These are phyloP conservation scores for Ustulina deusta DNA, from an alignment of 2,329 filamentous ascomycete species.

Conservation along the genomic window DNA sequence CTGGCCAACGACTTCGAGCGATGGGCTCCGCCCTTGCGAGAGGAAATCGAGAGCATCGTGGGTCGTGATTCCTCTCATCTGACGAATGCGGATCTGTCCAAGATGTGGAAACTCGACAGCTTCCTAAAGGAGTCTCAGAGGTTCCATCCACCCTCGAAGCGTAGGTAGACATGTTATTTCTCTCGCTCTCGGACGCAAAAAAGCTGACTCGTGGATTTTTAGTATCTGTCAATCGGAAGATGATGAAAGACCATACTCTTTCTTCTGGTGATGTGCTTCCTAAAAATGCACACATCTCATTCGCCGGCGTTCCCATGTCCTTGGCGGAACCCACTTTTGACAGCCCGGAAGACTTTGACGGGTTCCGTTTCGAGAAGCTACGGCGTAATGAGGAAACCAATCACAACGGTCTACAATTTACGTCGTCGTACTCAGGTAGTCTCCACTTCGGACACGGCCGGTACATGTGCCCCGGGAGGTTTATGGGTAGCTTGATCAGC, in stretches of 20 bases:
- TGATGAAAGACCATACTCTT: conserved; percentile 25
- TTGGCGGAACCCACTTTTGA: conserved; percentile 15
- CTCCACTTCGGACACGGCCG: conserved; percentile 36
- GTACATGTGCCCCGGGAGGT: conserved; percentile 33
- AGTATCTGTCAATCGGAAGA: conserved; percentile 35
- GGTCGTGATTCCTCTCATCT: conserved; percentile 3
- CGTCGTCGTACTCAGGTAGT: conserved; percentile 27
- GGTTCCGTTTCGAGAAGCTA: conserved; percentile 33
- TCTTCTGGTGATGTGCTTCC: conserved; percentile 28
- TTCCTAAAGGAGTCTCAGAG: conserved; percentile 37
- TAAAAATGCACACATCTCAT: conserved; percentile 30
- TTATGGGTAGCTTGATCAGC: conserved; percentile 35
- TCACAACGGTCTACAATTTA: conserved; percentile 32
- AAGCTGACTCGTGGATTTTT: neutral
- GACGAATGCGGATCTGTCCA: conserved; percentile 31
- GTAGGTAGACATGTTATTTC: conserved; percentile 15
- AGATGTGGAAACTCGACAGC: conserved; percentile 39
- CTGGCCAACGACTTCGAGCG: conserved; percentile 31
- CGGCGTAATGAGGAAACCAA: conserved; percentile 14
- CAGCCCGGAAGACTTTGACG: conserved; percentile 25
- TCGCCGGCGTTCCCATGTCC: conserved; percentile 36
- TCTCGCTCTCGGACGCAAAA: neutral
- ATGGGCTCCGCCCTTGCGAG: conserved; percentile 31
- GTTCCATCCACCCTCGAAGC: conserved; percentile 34
- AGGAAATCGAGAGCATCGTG: conserved; percentile 31